A percentile compares a stretch with the other conserved stretches of the same genome.
Evolutionary conservation across 176 grass and related monocot genomes (phyloP).

Genomic region (Chloris gayana): DNA sequence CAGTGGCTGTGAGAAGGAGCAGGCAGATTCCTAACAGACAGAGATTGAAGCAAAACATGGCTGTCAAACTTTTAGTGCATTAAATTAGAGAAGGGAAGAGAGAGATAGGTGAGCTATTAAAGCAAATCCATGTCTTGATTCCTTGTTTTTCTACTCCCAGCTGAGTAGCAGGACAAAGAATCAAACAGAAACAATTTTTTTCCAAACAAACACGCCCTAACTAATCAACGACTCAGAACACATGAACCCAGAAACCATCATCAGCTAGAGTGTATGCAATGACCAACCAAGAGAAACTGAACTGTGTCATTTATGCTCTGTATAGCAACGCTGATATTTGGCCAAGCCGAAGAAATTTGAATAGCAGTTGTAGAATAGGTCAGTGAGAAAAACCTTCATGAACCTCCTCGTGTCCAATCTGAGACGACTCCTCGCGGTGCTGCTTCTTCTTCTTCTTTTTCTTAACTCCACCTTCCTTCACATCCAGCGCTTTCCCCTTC

Average conservation of each 20-base stretch:
- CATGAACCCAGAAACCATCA: background rate
- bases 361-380: background rate
- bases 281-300: background rate
- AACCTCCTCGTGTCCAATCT: constrained; percentile 40
- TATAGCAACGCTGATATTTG: background rate
- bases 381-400: constrained; percentile 48
- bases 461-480: constrained; percentile 79
- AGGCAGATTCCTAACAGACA: too few relatives aligned
- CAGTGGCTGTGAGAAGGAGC: background rate
- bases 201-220: background rate
- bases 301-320: background rate
- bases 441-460: constrained; percentile 86
- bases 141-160: background rate
- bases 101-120: too few relatives aligned
- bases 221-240: background rate
- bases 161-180: background rate
- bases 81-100: background rate
- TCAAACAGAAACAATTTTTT: background rate
- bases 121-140: too few relatives aligned
- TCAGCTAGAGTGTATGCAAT: background rate
- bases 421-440: constrained; percentile 51
- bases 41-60: background rate
- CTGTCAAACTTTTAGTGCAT: background rate
- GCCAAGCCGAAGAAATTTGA: background rate
- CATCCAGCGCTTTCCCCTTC: constrained; percentile 89